phyloP scores from a whole-genome alignment of 768 basidiomycete species.

The Pisolithus tinctorius region DNA sequence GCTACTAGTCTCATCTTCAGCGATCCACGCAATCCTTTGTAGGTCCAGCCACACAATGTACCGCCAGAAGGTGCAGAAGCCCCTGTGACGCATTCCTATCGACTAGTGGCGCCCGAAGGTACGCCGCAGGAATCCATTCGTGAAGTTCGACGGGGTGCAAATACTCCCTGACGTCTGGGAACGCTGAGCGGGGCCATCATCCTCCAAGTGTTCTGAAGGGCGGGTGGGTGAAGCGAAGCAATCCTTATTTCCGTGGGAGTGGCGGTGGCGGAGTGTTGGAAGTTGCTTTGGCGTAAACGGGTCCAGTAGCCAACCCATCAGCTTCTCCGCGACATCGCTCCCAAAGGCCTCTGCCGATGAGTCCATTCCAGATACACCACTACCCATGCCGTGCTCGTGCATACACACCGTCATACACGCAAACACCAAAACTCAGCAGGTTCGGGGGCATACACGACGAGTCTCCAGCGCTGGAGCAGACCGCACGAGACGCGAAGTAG shows the following conservation, averaged over 20 bases:
- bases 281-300: slow-evolving; percentile 37
- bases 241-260: too few relatives aligned
- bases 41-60: too few relatives aligned
- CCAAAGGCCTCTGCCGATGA: slow-evolving; percentile 72
- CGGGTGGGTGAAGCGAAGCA: too few relatives aligned
- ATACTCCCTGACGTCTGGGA: too few relatives aligned
- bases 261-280: background rate
- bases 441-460: slow-evolving; percentile 28
- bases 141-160: too few relatives aligned
- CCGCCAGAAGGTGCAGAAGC: too few relatives aligned
- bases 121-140: too few relatives aligned
- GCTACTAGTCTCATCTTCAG: slow-evolving; percentile 6
- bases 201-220: too few relatives aligned
- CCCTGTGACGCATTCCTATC: too few relatives aligned
- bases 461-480: slow-evolving; percentile 35
- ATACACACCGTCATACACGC: slow-evolving; percentile 92
- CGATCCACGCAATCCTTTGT: too few relatives aligned
- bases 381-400: slow-evolving; percentile 71
- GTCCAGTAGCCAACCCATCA: slow-evolving; percentile 55
- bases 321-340: slow-evolving; percentile 51
- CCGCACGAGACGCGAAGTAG: slow-evolving; percentile 49
- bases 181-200: background rate
- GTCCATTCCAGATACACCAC: slow-evolving; percentile 17
- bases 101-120: too few relatives aligned
- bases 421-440: slow-evolving; percentile 46